These are phyloP conservation scores for Ascoidea asiatica DNA, from an alignment of 805 yeast genomes.

Conservation along the genomic window DNA sequence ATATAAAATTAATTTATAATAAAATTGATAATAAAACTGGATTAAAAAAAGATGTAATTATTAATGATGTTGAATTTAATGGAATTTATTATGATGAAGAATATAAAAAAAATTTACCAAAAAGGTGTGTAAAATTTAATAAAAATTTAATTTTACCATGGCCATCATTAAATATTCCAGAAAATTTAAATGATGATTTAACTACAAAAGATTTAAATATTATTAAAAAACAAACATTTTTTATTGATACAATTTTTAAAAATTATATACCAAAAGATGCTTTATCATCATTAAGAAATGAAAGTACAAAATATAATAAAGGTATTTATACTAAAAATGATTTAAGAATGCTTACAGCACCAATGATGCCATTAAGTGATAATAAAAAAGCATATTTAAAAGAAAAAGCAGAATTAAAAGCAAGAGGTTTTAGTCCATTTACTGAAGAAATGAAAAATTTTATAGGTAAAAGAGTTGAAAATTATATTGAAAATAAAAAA, in stretches of 20 bases:
- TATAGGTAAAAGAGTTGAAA: constrained; percentile 32
- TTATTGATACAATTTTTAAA: constrained; percentile 50
- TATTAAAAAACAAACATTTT: constrained; percentile 57
- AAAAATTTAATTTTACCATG: constrained; percentile 69
- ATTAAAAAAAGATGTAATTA: constrained; percentile 54
- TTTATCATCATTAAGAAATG: constrained; percentile 59
- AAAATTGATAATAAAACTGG: constrained; percentile 53
- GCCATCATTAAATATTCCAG: constrained; percentile 52
- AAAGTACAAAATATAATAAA: constrained; percentile 54
- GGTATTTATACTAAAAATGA: constrained; percentile 38
- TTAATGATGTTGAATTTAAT: constrained; percentile 54
- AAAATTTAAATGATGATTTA: constrained; percentile 1
- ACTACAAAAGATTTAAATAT: constrained; percentile 33
- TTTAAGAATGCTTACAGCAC: constrained; percentile 27
- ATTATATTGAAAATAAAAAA: constrained; percentile 12
- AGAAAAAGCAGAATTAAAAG: constrained; percentile 34
- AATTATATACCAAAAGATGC: constrained; percentile 62
- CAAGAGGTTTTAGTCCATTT: constrained; percentile 22
- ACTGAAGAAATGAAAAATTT: constrained; percentile 41
- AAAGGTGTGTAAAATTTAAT: constrained; percentile 61
- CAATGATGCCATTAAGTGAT: constrained; percentile 64
- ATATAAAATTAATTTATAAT: constrained; percentile 68
- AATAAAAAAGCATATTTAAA: constrained; percentile 47
- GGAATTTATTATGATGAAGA: constrained; percentile 66
- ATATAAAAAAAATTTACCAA: constrained; percentile 61